A percentile compares a stretch with the other conserved stretches of the same genome.
phyloP scores from a whole-genome alignment of 2,329 filamentous ascomycete genomes.

The Ilyonectria destructans region DNA sequence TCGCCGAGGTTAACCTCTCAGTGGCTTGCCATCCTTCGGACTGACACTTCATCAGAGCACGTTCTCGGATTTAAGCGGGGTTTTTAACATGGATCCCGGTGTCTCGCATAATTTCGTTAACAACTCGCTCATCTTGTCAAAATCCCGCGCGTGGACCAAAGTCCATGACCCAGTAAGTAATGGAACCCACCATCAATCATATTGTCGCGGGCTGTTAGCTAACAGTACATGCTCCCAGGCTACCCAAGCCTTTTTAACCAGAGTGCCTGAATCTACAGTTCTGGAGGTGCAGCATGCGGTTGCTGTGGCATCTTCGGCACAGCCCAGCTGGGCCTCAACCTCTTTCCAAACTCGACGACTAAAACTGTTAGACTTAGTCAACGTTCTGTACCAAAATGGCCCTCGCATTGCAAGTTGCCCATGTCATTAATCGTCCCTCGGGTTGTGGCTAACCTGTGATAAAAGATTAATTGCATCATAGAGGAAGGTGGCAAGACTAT shows the following conservation, averaged over 20 bases:
- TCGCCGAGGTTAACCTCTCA: not conserved
- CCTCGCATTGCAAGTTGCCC: constrained; percentile 24
- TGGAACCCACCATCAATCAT: not conserved
- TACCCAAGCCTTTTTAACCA: constrained; percentile 39
- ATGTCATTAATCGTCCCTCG: not conserved
- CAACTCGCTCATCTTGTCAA: constrained; percentile 39
- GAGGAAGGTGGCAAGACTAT: constrained; percentile 44
- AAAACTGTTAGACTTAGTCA: constrained; percentile 23
- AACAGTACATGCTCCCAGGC: constrained; percentile 16
- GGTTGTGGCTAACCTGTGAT: not conserved
- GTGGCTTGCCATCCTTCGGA: not conserved
- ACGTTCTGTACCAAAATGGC: constrained; percentile 22
- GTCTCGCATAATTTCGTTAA: constrained; percentile 38
- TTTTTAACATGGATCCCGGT: not conserved
- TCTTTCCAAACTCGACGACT: constrained; percentile 4
- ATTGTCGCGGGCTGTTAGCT: not conserved
- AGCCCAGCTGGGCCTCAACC: constrained; percentile 25
- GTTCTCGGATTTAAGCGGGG: not conserved
- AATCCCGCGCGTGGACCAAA: constrained; percentile 37
- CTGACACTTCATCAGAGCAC: not conserved
- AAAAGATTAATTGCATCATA: constrained; percentile 17
- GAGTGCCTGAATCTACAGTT: constrained; percentile 44
- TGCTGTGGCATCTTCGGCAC: constrained; percentile 26
- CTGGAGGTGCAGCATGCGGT: constrained; percentile 38
- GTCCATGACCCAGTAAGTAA: constrained; percentile 37